phyloP scores from a whole-genome alignment of 1,284 basidiomycete species.

The Trametes versicolor region DNA sequence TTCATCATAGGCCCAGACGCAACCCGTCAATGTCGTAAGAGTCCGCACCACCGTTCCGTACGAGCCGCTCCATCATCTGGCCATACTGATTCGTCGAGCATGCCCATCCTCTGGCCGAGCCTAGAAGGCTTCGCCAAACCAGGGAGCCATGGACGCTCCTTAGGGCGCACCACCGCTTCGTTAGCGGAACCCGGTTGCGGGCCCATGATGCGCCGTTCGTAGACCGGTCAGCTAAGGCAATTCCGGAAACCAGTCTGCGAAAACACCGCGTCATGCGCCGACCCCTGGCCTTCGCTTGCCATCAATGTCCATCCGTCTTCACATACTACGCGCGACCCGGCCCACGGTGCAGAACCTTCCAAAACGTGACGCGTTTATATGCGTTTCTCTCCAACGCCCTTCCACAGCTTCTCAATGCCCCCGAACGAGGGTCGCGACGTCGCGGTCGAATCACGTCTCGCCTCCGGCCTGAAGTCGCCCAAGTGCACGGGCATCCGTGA shows the following conservation, averaged over 20 bases:
- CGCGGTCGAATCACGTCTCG: conserved; percentile 25
- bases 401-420: conserved; percentile 27
- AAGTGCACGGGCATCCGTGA: conserved; percentile 10
- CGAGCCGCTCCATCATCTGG: conserved; percentile 13
- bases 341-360: conserved; percentile 20
- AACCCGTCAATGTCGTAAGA: conserved; percentile 29
- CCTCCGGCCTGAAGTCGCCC: conserved; percentile 15
- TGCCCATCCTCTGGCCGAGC: conserved; percentile 21
- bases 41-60: conserved; percentile 24
- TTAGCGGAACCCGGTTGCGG: conserved; percentile 9
- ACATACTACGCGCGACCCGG: conserved; percentile 18
- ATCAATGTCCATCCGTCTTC: conserved; percentile 21
- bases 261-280: conserved; percentile 12
- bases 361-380: conserved; percentile 8
- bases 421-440: conserved; percentile 31
- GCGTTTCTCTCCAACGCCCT: conserved; percentile 21
- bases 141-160: background rate
- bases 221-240: conserved; percentile 7
- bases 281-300: conserved; percentile 19
- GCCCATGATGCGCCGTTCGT: conserved; percentile 13
- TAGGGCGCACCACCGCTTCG: conserved; percentile 5
- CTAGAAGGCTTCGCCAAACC: conserved; percentile 17
- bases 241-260: conserved; percentile 14
- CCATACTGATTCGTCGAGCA: conserved; percentile 7
- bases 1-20: conserved; percentile 6